These are phyloP conservation scores for Biscutella laevigata DNA, from an alignment of 441 rosid genomes.

Conservation along the genomic window DNA sequence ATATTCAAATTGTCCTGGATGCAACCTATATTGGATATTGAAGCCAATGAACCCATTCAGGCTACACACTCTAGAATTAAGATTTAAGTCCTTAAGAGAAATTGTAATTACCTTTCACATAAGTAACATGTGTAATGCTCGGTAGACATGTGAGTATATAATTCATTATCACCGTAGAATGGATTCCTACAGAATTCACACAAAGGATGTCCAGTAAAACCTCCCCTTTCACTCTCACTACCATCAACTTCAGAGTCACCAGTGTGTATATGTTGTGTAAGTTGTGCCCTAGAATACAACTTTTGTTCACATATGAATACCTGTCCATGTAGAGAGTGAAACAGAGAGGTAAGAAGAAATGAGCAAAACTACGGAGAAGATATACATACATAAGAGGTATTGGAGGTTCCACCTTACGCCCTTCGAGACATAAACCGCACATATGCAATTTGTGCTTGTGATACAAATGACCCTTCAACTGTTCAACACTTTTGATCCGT, in stretches of 20 bases:
- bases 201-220: constrained; percentile 85
- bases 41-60: background rate
- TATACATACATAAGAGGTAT: background rate
- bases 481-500: constrained; percentile 70
- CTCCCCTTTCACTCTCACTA: constrained; percentile 90
- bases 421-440: constrained; percentile 88
- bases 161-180: constrained; percentile 86
- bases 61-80: background rate
- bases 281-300: constrained; percentile 63
- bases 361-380: background rate
- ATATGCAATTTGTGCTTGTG: constrained; percentile 69
- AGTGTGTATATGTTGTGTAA: constrained; percentile 67
- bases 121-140: constrained; percentile 88
- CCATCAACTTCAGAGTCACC: constrained; percentile 97
- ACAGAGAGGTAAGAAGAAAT: background rate
- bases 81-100: background rate
- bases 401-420: constrained; percentile 63
- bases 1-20: constrained; percentile 85
- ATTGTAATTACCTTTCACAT: constrained; percentile 61
- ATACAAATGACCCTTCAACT: constrained; percentile 82
- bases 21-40: constrained; percentile 49
- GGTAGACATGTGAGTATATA: constrained; percentile 80
- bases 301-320: constrained; percentile 90
- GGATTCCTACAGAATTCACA: constrained; percentile 84
- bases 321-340: constrained; percentile 26